Evolutionary conservation across 2,329 filamentous ascomycete genomes (phyloP), one percentile per base, ranked within the genome.

Genomic region (Epichloe elymi): DNA sequence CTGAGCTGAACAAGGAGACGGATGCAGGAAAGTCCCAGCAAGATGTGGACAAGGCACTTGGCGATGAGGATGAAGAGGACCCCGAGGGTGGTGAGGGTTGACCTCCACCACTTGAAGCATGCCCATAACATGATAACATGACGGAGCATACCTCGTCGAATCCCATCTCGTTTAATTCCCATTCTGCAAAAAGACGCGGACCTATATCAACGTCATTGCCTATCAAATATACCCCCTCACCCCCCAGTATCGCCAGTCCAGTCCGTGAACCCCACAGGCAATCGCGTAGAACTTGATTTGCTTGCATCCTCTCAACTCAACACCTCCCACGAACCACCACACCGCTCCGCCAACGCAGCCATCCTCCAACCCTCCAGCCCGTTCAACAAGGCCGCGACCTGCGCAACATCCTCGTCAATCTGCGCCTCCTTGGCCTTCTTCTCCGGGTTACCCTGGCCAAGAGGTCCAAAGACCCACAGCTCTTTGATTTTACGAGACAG

Each of bases 11-110:
- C 17, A 49, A 49, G 39, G 61, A 60, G 49, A 56, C 55, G 8
- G 59, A 59, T 5, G 61, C 59, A 6, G 60, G 69, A n/a, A 68
- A 69, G 57, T 63, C 66, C 23, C 67, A 74, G 48, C 63, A 66
- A 54, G 70, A 61, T 38, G 62, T 78, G 45, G 66, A 74, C 56
- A 67, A 72, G 60, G 66, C 74, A 59, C 63, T 75, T 1, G 75
- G 72, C 3, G 75, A 79, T 33, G 76, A 78, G 50, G 74, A 73
- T 12, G 77, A 73, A 48, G 72, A 67, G 55, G 71, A 75, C 49
- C 68, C 71, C 11, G 74, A 74, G 55, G 70, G 67, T 39, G 70
- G 70, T 19, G 69, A 73, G 60, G 70, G 70, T n/a, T 49, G 43
- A 49, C 35, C 6, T 35, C n/a, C 1, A 2, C 30, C 10, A 30